A percentile compares a stretch with the other conserved stretches of the same genome.
Evolutionary conservation across 2,329 filamentous ascomycete species (phyloP).

Genomic region (Penicillium sp.): DNA sequence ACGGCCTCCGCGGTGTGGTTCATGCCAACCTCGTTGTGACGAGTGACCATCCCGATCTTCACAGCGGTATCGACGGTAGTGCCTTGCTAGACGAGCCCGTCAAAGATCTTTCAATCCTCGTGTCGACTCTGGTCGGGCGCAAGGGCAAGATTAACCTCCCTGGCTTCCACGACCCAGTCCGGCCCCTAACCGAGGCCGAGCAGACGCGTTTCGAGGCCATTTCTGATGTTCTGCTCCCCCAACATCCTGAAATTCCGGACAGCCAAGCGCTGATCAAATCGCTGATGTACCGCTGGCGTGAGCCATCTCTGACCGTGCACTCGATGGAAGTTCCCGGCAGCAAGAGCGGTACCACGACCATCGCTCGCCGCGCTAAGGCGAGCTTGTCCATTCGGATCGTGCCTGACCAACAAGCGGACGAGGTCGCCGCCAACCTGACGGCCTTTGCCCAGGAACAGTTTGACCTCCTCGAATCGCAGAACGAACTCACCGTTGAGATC

Average conservation of each 20-base stretch:
- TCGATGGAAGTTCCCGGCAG: conserved; percentile 83
- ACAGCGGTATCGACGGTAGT: conserved; percentile 96
- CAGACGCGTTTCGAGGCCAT: conserved; percentile 83
- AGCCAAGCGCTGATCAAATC: conserved; percentile 75
- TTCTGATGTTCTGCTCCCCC: conserved; percentile 70
- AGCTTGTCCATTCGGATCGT: conserved; percentile 89
- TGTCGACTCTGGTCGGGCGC: conserved; percentile 78
- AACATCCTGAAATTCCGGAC: conserved; percentile 65
- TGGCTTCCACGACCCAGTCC: conserved; percentile 82
- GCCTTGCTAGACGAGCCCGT: conserved; percentile 86
- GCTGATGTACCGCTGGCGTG: conserved; percentile 91
- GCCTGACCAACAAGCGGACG: conserved; percentile 83
- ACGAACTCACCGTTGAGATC: conserved; percentile 77
- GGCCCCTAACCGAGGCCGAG: conserved; percentile 73
- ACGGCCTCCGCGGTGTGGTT: conserved; percentile 88
- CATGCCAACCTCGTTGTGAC: conserved; percentile 90
- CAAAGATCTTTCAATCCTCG: conserved; percentile 82
- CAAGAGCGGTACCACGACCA: conserved; percentile 77
- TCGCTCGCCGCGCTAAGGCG: conserved; percentile 85
- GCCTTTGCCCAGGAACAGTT: conserved; percentile 73
- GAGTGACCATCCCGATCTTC: conserved; percentile 82
- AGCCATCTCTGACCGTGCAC: conserved; percentile 92
- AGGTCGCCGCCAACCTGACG: conserved; percentile 69
- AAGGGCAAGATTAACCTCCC: conserved; percentile 83
- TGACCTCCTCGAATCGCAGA: conserved; percentile 72